These are phyloP conservation scores for Nepenthes gracilis DNA, from an alignment of 148 eudicot genomes.

Conservation along the genomic window DNA sequence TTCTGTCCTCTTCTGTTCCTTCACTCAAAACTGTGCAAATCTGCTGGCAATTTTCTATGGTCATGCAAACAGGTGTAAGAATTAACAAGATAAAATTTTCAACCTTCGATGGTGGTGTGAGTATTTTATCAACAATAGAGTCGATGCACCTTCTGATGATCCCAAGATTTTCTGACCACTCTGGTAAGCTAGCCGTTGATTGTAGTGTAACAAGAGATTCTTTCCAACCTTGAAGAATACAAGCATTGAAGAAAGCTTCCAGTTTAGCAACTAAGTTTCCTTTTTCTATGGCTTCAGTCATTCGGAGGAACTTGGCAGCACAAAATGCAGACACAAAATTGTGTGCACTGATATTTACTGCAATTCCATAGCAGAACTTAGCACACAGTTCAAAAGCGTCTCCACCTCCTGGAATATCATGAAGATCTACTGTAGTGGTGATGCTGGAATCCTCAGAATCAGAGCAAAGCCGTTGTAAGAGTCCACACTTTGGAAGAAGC, in stretches of 20 bases:
- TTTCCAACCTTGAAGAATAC: constrained; percentile 60
- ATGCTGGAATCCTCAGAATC: constrained; percentile 7
- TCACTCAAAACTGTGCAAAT: too few relatives aligned
- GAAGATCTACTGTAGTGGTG: constrained; percentile 22
- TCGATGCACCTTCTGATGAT: constrained; percentile 51
- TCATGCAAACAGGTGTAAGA: too few relatives aligned
- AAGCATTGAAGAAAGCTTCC: constrained; percentile 35
- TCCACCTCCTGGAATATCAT: constrained; percentile 55
- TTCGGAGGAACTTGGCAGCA: constrained; percentile 48
- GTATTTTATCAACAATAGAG: constrained; percentile 40
- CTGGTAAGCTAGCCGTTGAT: constrained; percentile 20
- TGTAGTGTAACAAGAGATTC: constrained; percentile 35
- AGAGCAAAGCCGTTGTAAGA: constrained; percentile 32
- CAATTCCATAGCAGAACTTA: constrained; percentile 54
- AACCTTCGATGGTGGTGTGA: constrained; percentile 17
- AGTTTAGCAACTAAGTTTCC: constrained; percentile 39
- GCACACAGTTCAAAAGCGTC: constrained; percentile 55
- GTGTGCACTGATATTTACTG: constrained; percentile 42
- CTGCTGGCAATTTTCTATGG: too few relatives aligned
- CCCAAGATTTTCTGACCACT: constrained; percentile 52
- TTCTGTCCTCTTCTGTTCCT: too few relatives aligned
- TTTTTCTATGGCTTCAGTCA: constrained; percentile 42
- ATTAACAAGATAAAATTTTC: too few relatives aligned
- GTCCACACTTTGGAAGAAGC: constrained; percentile 42
- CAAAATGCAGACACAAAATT: constrained; percentile 43